These are phyloP conservation scores for Tetracladium setigerum DNA, from an alignment of 495 filamentous ascomycete species.

Conservation along the genomic window DNA sequence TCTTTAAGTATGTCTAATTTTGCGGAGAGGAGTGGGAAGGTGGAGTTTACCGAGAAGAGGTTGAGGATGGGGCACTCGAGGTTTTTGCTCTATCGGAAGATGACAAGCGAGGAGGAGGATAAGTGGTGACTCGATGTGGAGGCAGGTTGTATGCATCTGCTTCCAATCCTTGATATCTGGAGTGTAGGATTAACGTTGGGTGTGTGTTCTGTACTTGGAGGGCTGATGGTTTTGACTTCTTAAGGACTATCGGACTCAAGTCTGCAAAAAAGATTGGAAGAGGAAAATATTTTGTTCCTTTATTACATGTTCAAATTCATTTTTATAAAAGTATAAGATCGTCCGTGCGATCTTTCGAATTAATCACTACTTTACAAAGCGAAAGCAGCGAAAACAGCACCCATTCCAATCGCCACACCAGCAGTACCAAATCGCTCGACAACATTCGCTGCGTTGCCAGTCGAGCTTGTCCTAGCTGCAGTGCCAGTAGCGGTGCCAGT, in stretches of 20 bases:
- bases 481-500: neutral
- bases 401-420: constrained; percentile 19
- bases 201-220: no score
- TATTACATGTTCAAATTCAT: no score
- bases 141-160: no score
- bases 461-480: neutral
- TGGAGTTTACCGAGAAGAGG: constrained; percentile 16
- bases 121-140: no score
- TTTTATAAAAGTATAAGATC: no score
- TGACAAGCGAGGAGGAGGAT: neutral
- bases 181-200: no score
- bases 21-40: constrained; percentile 10
- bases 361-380: constrained; percentile 23
- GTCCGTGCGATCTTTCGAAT: no score
- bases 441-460: constrained; percentile 7
- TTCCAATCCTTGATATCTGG: no score
- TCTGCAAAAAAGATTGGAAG: no score
- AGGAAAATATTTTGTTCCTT: no score
- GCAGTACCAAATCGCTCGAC: constrained; percentile 14
- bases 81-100: constrained; percentile 13
- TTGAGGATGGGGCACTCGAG: constrained; percentile 15
- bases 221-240: no score
- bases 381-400: constrained; percentile 23
- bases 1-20: constrained; percentile 8
- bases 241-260: no score